Evolutionary conservation across 2,329 filamentous ascomycete species (phyloP), one percentile per base, ranked within the genome.

Genomic region (Arthrobotrys sphaeroides): DNA sequence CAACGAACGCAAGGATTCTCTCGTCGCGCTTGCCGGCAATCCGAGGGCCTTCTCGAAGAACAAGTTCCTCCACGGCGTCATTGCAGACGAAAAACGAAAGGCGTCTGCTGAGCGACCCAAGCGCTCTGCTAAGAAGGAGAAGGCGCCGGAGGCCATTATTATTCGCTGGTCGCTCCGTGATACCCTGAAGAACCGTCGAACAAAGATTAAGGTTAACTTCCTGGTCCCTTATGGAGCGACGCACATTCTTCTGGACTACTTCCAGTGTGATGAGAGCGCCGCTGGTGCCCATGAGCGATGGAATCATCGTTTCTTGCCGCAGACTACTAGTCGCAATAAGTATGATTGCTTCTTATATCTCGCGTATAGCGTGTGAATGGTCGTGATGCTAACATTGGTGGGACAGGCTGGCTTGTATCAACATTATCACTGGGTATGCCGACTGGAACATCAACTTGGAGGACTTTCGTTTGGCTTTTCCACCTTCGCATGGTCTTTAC

Each of bases 401-500:
- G 26, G n/a, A 10, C 5, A 76, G 73, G 49, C 53, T 76, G 10
- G 73, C 73, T 0, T 70, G 73, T 24, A 65, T 76, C 47, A 70
- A 76, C 18, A 59, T 76, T 22, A 60, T 76, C 33, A 69, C 73
- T 9, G 73, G 73, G 5, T 70, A 76, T 12, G 73, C 73, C 1
- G 66, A 76, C 13, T 76, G 73, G 73, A 76, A 69, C 24, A 45
- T 66, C 22, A 59, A 31, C 16, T 40, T 76, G 49, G 62, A 75
- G 7, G 49, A 66, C 33, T 47, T 33, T 20, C 65, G 47, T 42
- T 51, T 70, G 2, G 59, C 65, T 24, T 70, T 76, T 24, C 64
- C 66, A 4, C 31, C 62, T 0, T 40, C 53, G 0, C 57, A 68
- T 20, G 62, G 43, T 5, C 13, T 74, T 3, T 74, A 68, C 28